Percentiles rank a stretch among this genome's conserved stretches.
These are phyloP conservation scores for Wickerhamiella sergipiensis DNA, from an alignment of 805 yeast genomes.

Conservation along the genomic window DNA sequence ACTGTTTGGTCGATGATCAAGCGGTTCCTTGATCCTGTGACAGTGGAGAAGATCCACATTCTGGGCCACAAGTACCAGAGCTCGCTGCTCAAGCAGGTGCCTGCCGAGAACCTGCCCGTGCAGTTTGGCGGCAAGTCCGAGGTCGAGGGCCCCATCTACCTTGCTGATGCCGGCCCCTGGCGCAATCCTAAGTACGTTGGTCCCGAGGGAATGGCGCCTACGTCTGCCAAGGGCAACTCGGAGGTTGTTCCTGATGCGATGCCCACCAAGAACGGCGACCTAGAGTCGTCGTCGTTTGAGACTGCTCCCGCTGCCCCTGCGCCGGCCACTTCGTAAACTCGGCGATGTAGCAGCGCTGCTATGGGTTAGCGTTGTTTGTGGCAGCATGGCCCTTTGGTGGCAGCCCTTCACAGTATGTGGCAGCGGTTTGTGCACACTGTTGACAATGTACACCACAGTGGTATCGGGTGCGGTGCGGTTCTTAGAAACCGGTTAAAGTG, in stretches of 20 bases:
- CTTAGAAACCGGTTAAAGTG: too few relatives aligned
- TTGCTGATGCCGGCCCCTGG: conserved; percentile 96
- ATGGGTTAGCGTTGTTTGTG: too few relatives aligned
- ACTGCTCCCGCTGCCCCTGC: background rate
- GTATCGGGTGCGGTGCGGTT: too few relatives aligned
- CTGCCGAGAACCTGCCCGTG: conserved; percentile 78
- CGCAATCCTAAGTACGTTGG: conserved; percentile 79
- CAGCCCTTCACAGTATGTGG: too few relatives aligned
- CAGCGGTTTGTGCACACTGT: too few relatives aligned
- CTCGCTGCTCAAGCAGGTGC: conserved; percentile 83
- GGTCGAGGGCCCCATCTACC: conserved; percentile 54
- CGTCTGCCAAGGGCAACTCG: conserved; percentile 2
- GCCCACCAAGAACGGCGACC: background rate
- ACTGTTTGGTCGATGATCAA: conserved; percentile 85
- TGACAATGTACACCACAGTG: too few relatives aligned
- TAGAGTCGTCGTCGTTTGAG: conserved; percentile 1
- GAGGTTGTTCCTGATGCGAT: background rate
- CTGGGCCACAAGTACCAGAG: conserved; percentile 65
- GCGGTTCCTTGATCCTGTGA: conserved; percentile 93
- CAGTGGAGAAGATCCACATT: conserved; percentile 87
- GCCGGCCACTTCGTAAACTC: background rate
- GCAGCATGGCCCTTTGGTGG: too few relatives aligned
- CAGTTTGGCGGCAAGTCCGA: conserved; percentile 80
- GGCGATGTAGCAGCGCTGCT: too few relatives aligned
- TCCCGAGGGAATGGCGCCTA: conserved; percentile 89